Evolutionary conservation across 495 filamentous ascomycete species (phyloP), one percentile per base, ranked within the genome.

Genomic region (Penicillium nucicola): DNA sequence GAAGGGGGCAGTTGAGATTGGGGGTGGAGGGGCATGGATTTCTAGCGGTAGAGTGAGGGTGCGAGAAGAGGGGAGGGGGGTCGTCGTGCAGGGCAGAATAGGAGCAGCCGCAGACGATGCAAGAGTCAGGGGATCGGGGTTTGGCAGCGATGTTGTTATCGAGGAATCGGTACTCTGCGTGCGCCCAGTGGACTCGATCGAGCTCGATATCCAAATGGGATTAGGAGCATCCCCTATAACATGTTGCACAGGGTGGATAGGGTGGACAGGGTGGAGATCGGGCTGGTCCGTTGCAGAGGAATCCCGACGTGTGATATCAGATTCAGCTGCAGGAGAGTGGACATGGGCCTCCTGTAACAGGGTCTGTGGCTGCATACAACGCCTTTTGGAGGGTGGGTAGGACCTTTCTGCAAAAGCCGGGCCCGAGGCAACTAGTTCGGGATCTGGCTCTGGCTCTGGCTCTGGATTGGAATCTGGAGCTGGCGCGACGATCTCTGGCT

Each of bases 11-110:
- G 49, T 70, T 13, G 74, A 74, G 22, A 75, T 65, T 28, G 67
- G 60, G 7, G 80, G 78, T 41, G 57, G 62, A 2, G 73, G 68
- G 32, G 78, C 68, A n/a, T 62, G 66, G 50, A 79, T 76, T 57
- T 76, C 52, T 39, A 68, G 57, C 6, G 64, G 66, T 22, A 65
- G 55, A 43, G 39, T 49, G 25, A 50, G 23, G 5, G 12, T 35
- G 30, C 23, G 2, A 6, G 33, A 30, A 23, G 20, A 13, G 19
- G 42, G 15, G 13, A 9, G 34, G 25, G 48, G 37, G 23, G 25
- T 36, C 17, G 19, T 15, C 46, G 49, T 14, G 32, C 37, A 5
- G 45, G 40, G n/a, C n/a, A n/a, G 12, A 17, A 12, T n/a, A 15
- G 45, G 1, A 2, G 37, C 7, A 28, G 25, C 22, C 3, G 38